Base-by-base conservation (phyloP, 1,284 basidiomycete genomes). In the Farysia itapuensis region DNA sequence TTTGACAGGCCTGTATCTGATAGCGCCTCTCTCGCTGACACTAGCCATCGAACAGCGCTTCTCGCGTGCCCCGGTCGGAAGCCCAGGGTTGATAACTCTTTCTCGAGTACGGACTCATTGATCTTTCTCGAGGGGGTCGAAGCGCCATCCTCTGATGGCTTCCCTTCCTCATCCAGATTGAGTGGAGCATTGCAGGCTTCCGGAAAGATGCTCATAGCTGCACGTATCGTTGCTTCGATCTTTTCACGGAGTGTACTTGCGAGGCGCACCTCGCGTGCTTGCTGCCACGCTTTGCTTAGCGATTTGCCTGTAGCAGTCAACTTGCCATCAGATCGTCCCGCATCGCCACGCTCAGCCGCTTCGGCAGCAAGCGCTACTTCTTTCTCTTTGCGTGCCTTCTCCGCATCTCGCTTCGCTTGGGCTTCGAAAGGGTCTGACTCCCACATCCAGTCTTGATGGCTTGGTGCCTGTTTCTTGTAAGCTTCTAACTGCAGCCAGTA, bases 181-280 rank as follows among this genome's bases (percentile, higher is more conserved):
- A 49, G 45, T n/a, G 59, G 59, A 12, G 46, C 40, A 5, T 49
- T 36, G 46, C 46, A 46, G 26, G 63, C 56, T 9, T 52, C 42
- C 4, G 58, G 67, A 18, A 69, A 60, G 28, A 60, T 52, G 33
- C 43, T 47, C 31, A 80, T 57, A n/a, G 86, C 88, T 82, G 85
- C 83, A 73, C 87, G 87, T n/a, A 94, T 84, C 0, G 85, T 84
- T 18, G 83, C 82, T 77, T 96, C 91, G 5, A 93, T 88, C 43
- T 85, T 78, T 56, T 91, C 89, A 28, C 92, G 82, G 43, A 95
- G 79, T 11, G 79, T 78, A 16, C 81, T 81, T 1, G 88, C 85
- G 88, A 96, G 92, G 72, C 84, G 86, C 15, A 93, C 90, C 75
- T 95, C 91, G 0, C 87, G 86, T 4, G 83, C 84, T 39, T 84